Conservation (phyloP, 345 rosid genomes). For the Brassica juncea region DNA sequence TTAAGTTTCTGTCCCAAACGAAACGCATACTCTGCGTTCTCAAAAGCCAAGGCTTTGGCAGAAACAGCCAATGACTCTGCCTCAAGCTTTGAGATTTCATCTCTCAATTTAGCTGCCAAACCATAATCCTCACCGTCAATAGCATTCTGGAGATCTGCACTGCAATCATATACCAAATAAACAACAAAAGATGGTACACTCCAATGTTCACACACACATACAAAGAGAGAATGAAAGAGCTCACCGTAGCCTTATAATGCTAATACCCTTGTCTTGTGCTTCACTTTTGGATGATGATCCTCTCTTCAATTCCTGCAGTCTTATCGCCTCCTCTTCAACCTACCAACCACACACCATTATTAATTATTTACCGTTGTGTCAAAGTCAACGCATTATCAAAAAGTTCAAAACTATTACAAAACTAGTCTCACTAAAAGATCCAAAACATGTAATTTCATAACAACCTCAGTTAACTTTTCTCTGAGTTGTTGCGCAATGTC, state of each 20-base stretch:
- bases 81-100: conserved; percentile 75
- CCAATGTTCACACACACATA: background rate
- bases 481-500: conserved; percentile 82
- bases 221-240: conserved; percentile 14
- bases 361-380: background rate
- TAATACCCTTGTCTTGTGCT: conserved; percentile 91
- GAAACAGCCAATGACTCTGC: conserved; percentile 86
- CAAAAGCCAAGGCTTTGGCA: conserved; percentile 78
- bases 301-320: conserved; percentile 65
- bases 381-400: too few relatives aligned
- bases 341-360: conserved; percentile 45
- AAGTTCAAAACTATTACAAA: background rate
- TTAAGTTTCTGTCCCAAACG: conserved; percentile 91
- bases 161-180: conserved; percentile 40
- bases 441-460: background rate
- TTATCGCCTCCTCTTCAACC: conserved; percentile 81
- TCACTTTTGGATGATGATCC: conserved; percentile 89
- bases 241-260: conserved; percentile 73
- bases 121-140: conserved; percentile 76
- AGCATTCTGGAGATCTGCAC: conserved; percentile 85
- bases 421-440: conserved; percentile 4
- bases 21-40: conserved; percentile 74
- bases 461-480: conserved; percentile 86
- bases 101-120: conserved; percentile 72
- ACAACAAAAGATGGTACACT: background rate